A percentile compares a stretch with the other conserved stretches of the same genome.
Conservation (phyloP, 441 rosid genomes). For the Bruguiera hainesii region DNA sequence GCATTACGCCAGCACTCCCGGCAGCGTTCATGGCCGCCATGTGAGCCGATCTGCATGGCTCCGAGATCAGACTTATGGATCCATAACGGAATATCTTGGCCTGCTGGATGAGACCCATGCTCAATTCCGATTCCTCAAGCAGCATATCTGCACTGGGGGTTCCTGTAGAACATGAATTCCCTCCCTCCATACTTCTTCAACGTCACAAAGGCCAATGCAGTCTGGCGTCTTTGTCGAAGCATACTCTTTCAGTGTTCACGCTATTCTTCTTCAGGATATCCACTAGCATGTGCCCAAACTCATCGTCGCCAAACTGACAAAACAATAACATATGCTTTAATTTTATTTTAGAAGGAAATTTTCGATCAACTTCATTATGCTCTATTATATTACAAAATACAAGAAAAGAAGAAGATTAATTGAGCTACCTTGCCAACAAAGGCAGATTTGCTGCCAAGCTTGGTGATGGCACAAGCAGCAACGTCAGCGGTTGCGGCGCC, state of each 20-base stretch:
- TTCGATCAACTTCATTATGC: neutral
- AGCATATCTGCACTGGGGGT: constrained; percentile 87
- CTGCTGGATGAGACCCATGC: constrained; percentile 45
- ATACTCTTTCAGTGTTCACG: constrained; percentile 54
- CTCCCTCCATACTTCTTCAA: constrained; percentile 61
- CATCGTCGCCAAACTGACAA: constrained; percentile 64
- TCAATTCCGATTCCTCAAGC: constrained; percentile 57
- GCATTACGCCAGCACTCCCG: constrained; percentile 47
- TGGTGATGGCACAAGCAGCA: constrained; percentile 75
- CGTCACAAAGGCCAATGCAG: constrained; percentile 76
- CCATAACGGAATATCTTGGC: constrained; percentile 73
- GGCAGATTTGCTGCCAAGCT: constrained; percentile 64
- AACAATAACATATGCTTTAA: neutral
- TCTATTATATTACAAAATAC: neutral
- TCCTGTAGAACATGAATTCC: constrained; percentile 74
- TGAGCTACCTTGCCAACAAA: constrained; percentile 56
- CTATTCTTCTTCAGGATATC: constrained; percentile 52
- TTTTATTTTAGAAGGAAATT: too few species aligned
- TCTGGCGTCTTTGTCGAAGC: constrained; percentile 60
- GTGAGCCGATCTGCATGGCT: constrained; percentile 70
- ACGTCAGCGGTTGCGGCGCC: constrained; percentile 90
- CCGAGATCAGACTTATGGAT: constrained; percentile 67
- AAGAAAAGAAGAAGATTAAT: neutral
- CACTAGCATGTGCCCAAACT: constrained; percentile 75
- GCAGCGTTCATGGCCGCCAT: constrained; percentile 75